phyloP scores from a whole-genome alignment of 2,329 filamentous ascomycete genomes.

The Colletotrichum musae region DNA sequence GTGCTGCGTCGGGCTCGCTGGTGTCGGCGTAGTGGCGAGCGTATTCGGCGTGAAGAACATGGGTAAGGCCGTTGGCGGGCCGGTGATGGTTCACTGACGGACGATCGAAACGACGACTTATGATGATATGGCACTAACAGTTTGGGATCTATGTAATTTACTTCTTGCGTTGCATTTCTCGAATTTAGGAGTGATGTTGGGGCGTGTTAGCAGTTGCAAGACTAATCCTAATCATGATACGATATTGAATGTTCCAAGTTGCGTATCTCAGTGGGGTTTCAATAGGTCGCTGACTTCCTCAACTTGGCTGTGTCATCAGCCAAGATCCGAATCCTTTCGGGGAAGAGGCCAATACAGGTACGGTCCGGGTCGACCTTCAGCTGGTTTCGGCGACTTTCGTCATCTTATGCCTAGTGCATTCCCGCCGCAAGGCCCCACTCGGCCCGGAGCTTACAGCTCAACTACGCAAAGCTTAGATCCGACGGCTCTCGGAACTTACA shows the following conservation, averaged over 20 bases:
- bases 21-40: conserved; percentile 29
- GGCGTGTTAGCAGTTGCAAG: too few species aligned
- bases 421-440: not conserved
- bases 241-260: too few species aligned
- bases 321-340: conserved; percentile 2
- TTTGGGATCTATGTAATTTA: not conserved
- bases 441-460: not conserved
- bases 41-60: conserved; percentile 29
- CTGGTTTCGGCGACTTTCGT: not conserved
- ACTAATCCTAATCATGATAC: too few species aligned
- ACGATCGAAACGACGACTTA: not conserved
- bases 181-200: too few species aligned
- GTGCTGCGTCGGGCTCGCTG: conserved; percentile 31
- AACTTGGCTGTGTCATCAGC: not conserved
- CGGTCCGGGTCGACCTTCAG: too few species aligned
- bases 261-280: too few species aligned
- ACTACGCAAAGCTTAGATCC: not conserved
- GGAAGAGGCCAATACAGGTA: not conserved
- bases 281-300: too few species aligned
- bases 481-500: conserved; percentile 29
- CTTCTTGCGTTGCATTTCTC: too few species aligned
- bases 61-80: conserved; percentile 11
- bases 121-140: not conserved
- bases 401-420: too few species aligned
- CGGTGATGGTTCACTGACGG: conserved; percentile 17